Evolutionary conservation across 257 asterid species (phyloP), one percentile per base, ranked within the genome.

Genomic region (Rauvolfia tetraphylla): DNA sequence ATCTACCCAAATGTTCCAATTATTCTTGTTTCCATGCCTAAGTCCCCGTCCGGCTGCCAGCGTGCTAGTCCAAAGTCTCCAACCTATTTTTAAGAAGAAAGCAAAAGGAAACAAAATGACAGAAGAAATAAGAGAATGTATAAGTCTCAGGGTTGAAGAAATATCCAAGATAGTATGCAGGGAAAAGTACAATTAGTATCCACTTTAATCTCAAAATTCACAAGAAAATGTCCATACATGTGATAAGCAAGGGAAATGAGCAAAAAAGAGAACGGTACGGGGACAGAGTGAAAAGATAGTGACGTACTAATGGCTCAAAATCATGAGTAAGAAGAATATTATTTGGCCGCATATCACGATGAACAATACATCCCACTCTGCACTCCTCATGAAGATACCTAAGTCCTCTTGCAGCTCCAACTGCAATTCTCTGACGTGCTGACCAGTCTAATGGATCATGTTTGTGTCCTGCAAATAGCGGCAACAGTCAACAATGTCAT

Each of bases 301-400:
- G 27, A 14, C 86, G 8, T 86, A 94, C 97, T 74, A 94, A 78
- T 70, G 98, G 93, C 84, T 92, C 98, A 74, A 94, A 94, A 83
- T 94, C 98, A 77, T 94, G 98, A 34, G 97, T 94, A 80, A 94
- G 91, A 84, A 94, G 97, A 84, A 94, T 92, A 89, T 92, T 94
- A 81, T 89, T 94, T 17, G 98, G 97, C 61, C 97, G 56, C 95
- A 94, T 76, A 72, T 92, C 98, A 42, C 97, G 97, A 79, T 94
- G 97, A 76, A 94, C 92, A 79, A 92, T 92, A 72, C 97, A 89
- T 57, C 98, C 97, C 7, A 94, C 95, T 88, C 98, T 86, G 82
- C 97, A 94, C 82, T 94, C 98, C 87, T 94, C 97, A 10, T 94
- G 97, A 41, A 94, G 97, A 83, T 90, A 94, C 72, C 97, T 88